phyloP scores from a whole-genome alignment of 306 rosid species.

The Sophora flavescens region DNA sequence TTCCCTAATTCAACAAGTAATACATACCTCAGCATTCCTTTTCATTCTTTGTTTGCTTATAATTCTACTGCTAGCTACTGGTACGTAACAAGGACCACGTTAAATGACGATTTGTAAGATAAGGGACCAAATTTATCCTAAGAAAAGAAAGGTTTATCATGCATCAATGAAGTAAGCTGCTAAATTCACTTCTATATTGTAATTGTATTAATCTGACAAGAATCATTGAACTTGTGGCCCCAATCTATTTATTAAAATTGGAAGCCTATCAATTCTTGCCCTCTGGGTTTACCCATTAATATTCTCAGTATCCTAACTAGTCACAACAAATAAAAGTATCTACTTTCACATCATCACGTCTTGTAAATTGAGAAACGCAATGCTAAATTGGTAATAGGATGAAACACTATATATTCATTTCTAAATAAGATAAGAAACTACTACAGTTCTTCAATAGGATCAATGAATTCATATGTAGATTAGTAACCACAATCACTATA shows the following conservation, averaged over 20 bases:
- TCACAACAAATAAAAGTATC: neutral
- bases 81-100: no score
- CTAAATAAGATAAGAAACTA: neutral
- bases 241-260: conserved; percentile 4
- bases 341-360: neutral
- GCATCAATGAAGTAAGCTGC: neutral
- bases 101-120: no score
- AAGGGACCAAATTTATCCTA: neutral
- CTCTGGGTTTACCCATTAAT: neutral
- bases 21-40: no score
- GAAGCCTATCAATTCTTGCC: neutral
- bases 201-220: neutral
- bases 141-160: neutral
- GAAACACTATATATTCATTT: neutral
- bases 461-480: conserved; percentile 10
- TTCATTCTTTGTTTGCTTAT: no score
- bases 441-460: conserved; percentile 5
- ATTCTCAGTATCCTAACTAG: neutral
- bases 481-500: neutral
- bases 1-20: no score
- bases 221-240: conserved; percentile 3
- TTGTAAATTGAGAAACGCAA: neutral
- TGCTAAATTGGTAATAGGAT: neutral
- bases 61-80: no score
- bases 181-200: neutral